Conservation (phyloP, 805 yeast species). For the Ogataea thermomethanolica region DNA sequence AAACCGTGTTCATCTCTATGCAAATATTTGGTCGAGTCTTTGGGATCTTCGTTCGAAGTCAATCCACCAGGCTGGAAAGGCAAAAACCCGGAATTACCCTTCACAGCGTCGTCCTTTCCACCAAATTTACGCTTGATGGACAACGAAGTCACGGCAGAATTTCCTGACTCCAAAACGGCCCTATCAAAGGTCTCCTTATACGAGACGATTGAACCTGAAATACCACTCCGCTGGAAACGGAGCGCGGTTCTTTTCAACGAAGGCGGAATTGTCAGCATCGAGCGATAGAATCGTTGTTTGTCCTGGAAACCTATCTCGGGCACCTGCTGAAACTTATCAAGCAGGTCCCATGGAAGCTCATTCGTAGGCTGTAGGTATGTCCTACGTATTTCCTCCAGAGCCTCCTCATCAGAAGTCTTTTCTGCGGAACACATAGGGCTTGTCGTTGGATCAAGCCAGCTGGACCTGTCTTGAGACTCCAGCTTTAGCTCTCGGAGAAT, state of each 20-base stretch:
- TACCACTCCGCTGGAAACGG: constrained; percentile 69
- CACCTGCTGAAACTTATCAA: constrained; percentile 61
- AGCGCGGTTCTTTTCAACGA: constrained; percentile 60
- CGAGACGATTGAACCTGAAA: constrained; percentile 33
- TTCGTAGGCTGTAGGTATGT: constrained; percentile 62
- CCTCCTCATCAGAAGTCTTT: constrained; percentile 11
- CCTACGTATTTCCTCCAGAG: constrained; percentile 26
- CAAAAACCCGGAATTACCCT: constrained; percentile 68
- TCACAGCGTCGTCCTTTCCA: constrained; percentile 55
- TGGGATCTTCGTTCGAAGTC: constrained; percentile 6
- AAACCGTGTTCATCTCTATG: constrained; percentile 74
- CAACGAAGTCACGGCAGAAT: constrained; percentile 65
- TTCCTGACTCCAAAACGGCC: constrained; percentile 37
- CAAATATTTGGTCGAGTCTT: constrained; percentile 39
- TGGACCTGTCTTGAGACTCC: constrained; percentile 1
- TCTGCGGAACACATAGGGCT: constrained; percentile 11
- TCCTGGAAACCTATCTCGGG: constrained; percentile 37
- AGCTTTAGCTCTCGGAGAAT: constrained; percentile 10
- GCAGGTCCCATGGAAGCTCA: constrained; percentile 63
- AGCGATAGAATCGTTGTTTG: constrained; percentile 36
- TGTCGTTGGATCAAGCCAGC: constrained; percentile 20
- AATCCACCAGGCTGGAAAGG: constrained; percentile 95
- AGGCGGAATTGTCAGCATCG: constrained; percentile 56
- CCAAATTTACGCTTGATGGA: constrained; percentile 68
- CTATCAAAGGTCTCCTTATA: constrained; percentile 36